Base-by-base conservation (phyloP, 1,284 basidiomycete species). In the Boletus sp. region DNA sequence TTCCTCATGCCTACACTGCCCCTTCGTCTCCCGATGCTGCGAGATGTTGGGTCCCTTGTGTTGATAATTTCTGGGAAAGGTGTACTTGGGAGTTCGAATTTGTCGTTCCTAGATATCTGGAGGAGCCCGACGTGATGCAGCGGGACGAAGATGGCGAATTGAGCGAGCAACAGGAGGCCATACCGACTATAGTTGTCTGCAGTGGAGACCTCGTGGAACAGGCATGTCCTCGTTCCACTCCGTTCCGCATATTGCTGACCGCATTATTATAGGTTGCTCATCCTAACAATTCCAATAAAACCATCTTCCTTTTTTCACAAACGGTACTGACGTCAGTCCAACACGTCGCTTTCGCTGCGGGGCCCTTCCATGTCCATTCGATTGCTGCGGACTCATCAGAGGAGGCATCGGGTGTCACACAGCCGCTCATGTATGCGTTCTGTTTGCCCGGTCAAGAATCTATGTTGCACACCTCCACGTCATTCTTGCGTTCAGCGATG, bases 71-170 rank as follows among this genome's bases (percentile, higher is more conserved):
- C 17, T 98, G 95, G 93, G 97, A 98, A 76, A 89, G 94, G 70
- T 98, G 94, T 71, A 97, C 97, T 4, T 99, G 97, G 97, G 97
- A 99, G 72, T 90, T 99, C 57, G 94, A 98, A 74, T 93, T 98
- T 73, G 87, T 98, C 58, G 96, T 98, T 25, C 96, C 96, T 48
- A 87, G 91, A 61, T 90, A 88, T 67, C 80, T 97, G 14, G 91
- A 94, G 69, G 90, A 93, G 61, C 79, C 79, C 17, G 80, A 83
- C 52, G 70, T 77, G 38, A 76, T 73, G 23, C 81, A 84, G 16
- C 70, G 63, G 30, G 71, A 68, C 51, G 86, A 88, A 56, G 82
- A 80, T 46, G 85, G 82, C 28, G 87, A 88, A 31, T 77, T 79
- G n/a, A 79, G 68, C 56, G 84, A 78, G 37, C 72, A 65, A 27